Base-by-base conservation (phyloP, 768 basidiomycete species). In the Boletus fagicola region DNA sequence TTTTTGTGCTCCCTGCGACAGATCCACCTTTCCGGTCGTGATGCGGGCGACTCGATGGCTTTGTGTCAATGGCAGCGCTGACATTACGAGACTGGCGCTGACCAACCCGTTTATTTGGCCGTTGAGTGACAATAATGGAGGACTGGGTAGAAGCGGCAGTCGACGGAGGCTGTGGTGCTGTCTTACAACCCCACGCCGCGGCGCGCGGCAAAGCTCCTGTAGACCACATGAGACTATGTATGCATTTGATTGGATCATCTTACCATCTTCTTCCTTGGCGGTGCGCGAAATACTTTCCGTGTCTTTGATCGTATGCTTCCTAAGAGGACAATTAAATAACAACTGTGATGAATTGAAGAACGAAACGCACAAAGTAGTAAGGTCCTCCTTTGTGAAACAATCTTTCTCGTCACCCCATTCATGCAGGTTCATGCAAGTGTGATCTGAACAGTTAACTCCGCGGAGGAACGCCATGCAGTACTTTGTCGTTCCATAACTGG, bases 321-420 rank as follows among this genome's bases (percentile, higher is more conserved):
- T 94, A 53, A 47, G 39, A 35, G 5, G 51, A 56, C 0, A 56
- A 48, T 31, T 62, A 2, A 57, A 49, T 44, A 35, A 53, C 15
- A 30, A 7, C 30, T 30, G 54, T 16, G 46, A 33, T 51, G 59
- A 35, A 46, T 15, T 24, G 24, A 56, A 24, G 40, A 59, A 61
- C 52, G 54, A 58, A 44, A 80, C 84, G 47, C 68, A 96, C 94
- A 95, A 75, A 0, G 94, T 96, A 26, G 93, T 89, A 56, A 96
- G 77, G 73, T 98, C 96, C 71, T 98, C 94, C 75, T 95, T 95
- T 1, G 95, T 94, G 69, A 97, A 95, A 67, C 92, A 95, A 72
- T 99, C 97, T 54, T 93, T 90, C 74, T 98, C 96, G 59, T 98
- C 97, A 35, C 95, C 97, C 92, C 94, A 97, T 71, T 98, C 97